These are phyloP conservation scores for Fusarium cicatricum DNA, from an alignment of 2,329 filamentous ascomycete genomes.

Conservation along the genomic window DNA sequence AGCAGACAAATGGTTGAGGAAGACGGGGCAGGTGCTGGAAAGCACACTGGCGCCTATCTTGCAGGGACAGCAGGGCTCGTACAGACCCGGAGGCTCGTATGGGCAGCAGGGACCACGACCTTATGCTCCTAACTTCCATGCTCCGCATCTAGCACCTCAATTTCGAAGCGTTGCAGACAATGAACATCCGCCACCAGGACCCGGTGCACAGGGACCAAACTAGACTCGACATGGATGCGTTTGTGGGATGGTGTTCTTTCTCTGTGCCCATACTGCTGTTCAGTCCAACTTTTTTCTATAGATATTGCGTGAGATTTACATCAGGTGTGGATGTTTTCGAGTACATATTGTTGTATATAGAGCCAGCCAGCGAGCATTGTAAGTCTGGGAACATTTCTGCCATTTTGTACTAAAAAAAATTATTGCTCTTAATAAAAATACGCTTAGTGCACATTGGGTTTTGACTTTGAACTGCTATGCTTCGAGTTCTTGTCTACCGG, in stretches of 20 bases:
- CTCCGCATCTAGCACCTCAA: slow-evolving; percentile 36
- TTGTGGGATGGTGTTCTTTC: too few species aligned
- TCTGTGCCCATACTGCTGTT: too few species aligned
- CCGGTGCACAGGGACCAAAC: neutral
- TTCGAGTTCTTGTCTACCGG: too few species aligned
- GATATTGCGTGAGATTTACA: neutral
- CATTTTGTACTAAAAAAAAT: neutral
- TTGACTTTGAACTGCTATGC: too few species aligned
- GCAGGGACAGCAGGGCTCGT: slow-evolving; percentile 29
- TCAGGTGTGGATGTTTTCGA: neutral
- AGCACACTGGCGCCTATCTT: slow-evolving; percentile 45
- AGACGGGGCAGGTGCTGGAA: slow-evolving; percentile 48
- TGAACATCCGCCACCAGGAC: slow-evolving; percentile 17
- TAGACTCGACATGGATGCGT: too few species aligned
- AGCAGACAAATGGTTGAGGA: slow-evolving; percentile 48
- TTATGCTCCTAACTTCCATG: slow-evolving; percentile 25
- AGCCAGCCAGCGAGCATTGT: neutral
- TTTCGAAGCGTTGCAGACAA: slow-evolving; percentile 26
- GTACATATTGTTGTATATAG: neutral
- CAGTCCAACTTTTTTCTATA: too few species aligned
- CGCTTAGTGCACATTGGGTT: too few species aligned
- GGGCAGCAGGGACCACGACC: slow-evolving; percentile 11
- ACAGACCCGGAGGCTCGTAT: neutral
- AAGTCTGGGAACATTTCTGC: neutral
- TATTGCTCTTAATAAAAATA: too few species aligned